Base-by-base conservation (phyloP, 345 rosid genomes). In the Eucalyptus cloeziana region DNA sequence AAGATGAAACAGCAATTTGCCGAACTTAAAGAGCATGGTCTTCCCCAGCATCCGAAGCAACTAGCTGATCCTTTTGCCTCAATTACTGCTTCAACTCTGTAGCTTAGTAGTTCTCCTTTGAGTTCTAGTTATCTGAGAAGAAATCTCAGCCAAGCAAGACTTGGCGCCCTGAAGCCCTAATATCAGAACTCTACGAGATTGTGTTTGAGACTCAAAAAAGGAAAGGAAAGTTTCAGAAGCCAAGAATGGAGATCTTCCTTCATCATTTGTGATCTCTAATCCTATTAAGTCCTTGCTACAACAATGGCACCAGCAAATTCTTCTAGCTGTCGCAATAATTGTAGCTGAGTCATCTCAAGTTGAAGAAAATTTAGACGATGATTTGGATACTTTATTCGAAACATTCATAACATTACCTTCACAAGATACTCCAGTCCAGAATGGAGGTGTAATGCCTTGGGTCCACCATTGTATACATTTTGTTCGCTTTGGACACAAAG, bases 401-500 rank as follows among this genome's bases (percentile, higher is more conserved):
- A 27, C 4, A 60, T 60, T 12, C 67, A 60, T 12, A 60, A 60
- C 15, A 25, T 60, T 25, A 25, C 67, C 4, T 24, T 25, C 14
- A 60, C 14, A 60, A 10, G 67, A 60, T 25, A 25, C n/a, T 60
- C 7, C 11, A 60, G 1, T 60, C 10, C 0, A 27, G 0, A 27
- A 7, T 0, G 7, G 67, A 27, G 25, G 24, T 52, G 58, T 52
- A 19, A 52, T 24, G 4, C 25, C 58, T 52, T 21, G 25, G 10
- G 21, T 52, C 25, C 25, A 7, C 10, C 58, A 8, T 0, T 8
- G 1, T 19, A 52, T 19, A 52, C 10, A 19, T 52, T 19, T 21
- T 52, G 10, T 19, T 1, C 9, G 1, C 10, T 19, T 52, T 52
- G 7, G 10, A 7, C 10, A 52, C 0, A 7, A 7, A 52, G 0